Evolutionary conservation across 192 early-diverging fungal genomes (phyloP).

Genomic region (Spizellomyces punctatus): DNA sequence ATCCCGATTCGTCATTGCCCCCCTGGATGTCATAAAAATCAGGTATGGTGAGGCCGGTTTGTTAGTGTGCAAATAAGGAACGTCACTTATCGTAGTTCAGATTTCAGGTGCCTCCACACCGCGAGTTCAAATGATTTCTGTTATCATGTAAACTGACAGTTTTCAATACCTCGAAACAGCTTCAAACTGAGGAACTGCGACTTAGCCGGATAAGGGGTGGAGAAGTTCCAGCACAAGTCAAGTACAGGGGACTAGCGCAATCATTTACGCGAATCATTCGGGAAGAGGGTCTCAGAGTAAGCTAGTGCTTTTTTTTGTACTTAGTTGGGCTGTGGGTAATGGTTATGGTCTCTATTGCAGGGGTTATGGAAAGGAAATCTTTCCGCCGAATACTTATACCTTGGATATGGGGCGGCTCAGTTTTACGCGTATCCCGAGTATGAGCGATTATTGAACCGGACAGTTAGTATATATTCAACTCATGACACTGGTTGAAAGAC

Average conservation of each 20-base stretch:
- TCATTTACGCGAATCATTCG: slow-evolving; percentile 69
- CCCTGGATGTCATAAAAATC: slow-evolving; percentile 94
- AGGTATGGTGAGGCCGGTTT: slow-evolving; percentile 51
- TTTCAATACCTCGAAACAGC: no score
- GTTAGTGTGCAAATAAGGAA: background rate
- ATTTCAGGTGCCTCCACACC: slow-evolving; percentile 3
- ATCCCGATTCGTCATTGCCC: slow-evolving; percentile 81
- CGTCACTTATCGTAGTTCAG: background rate
- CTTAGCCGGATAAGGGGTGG: background rate
- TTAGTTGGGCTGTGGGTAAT: background rate
- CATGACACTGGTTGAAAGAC: slow-evolving; percentile 4
- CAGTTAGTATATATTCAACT: slow-evolving; percentile 2
- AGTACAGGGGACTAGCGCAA: slow-evolving; percentile 68
- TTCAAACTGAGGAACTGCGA: background rate
- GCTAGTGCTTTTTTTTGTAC: background rate
- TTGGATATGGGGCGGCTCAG: slow-evolving; percentile 87
- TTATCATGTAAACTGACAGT: no score
- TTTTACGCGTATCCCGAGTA: slow-evolving; percentile 76
- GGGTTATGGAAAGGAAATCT: slow-evolving; percentile 94
- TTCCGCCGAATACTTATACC: slow-evolving; percentile 89
- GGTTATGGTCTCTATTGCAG: slow-evolving; percentile 20
- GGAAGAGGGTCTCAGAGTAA: slow-evolving; percentile 81
- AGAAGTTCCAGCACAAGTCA: background rate
- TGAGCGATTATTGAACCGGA: slow-evolving; percentile 34
- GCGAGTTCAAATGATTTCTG: no score